Conservation (phyloP, 169 alveolate genomes). For the Plasmodium gaboni region DNA sequence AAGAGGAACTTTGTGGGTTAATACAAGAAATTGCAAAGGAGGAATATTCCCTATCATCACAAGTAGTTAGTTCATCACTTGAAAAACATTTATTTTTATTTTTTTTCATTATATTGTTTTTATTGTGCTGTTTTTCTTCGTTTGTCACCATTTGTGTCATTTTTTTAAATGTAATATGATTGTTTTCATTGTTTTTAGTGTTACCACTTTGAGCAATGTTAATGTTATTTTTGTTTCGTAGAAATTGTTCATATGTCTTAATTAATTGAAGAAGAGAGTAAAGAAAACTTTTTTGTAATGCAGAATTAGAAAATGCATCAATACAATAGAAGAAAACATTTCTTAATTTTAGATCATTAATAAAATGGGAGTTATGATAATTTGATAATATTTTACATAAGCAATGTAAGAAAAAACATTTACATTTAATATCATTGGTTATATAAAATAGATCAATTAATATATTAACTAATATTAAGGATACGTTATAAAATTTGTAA, state of each 20-base stretch:
- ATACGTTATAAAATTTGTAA: slow-evolving; percentile 40
- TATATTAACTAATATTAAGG: slow-evolving; percentile 13
- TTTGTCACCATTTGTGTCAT: background rate
- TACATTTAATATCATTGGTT: slow-evolving; percentile 55
- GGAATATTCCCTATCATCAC: background rate
- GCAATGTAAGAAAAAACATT: slow-evolving; percentile 69
- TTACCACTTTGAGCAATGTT: slow-evolving; percentile 3
- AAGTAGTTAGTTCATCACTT: background rate
- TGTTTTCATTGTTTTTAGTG: background rate
- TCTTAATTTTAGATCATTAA: slow-evolving; percentile 57
- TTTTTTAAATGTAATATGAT: background rate
- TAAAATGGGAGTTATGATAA: slow-evolving; percentile 67
- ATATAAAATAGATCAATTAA: slow-evolving; percentile 53
- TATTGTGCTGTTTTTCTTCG: background rate
- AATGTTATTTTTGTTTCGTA: slow-evolving; percentile 24
- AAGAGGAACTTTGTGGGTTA: background rate
- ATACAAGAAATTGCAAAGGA: too few species aligned
- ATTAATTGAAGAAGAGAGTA: slow-evolving; percentile 68
- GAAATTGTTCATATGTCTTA: slow-evolving; percentile 65
- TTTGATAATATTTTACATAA: slow-evolving; percentile 60
- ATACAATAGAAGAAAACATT: slow-evolving; percentile 59
- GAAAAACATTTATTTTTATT: background rate
- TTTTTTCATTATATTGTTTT: background rate
- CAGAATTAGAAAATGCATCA: slow-evolving; percentile 11
- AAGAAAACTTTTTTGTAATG: slow-evolving; percentile 55